These are phyloP conservation scores for Kregervanrija pseudodelftensis DNA, from an alignment of 805 yeast genomes.

Conservation along the genomic window DNA sequence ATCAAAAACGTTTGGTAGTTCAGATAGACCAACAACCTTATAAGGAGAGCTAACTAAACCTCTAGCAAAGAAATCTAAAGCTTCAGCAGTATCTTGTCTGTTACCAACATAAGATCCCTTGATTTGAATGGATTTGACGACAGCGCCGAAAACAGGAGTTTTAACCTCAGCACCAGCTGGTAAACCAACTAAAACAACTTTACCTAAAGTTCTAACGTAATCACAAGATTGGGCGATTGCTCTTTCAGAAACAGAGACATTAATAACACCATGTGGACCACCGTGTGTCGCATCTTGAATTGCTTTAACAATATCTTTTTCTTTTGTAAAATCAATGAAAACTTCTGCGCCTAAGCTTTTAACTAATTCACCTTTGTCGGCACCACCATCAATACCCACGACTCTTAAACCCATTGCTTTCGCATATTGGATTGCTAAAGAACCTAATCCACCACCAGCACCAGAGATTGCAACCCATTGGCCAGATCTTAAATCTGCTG, in stretches of 20 bases:
- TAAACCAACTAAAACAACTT: conserved; percentile 58
- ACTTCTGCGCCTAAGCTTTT: conserved; percentile 56
- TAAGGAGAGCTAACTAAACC: conserved; percentile 61
- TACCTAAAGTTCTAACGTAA: conserved; percentile 53
- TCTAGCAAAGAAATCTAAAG: conserved; percentile 61
- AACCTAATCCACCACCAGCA: conserved; percentile 79
- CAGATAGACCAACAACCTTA: conserved; percentile 68
- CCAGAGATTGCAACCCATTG: conserved; percentile 73
- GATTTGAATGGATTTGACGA: conserved; percentile 63
- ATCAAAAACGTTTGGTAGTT: conserved; percentile 59
- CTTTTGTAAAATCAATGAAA: conserved; percentile 45
- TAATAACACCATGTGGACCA: conserved; percentile 62
- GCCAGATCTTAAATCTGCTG: conserved; percentile 65
- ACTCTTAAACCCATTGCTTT: conserved; percentile 69
- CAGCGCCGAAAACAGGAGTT: conserved; percentile 66
- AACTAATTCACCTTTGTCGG: conserved; percentile 49
- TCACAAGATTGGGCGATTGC: conserved; percentile 51
- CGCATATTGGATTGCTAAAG: conserved; percentile 70
- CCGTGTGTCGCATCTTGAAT: conserved; percentile 38
- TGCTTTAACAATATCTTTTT: conserved; percentile 35
- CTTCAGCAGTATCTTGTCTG: conserved; percentile 80
- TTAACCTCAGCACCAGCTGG: conserved; percentile 73
- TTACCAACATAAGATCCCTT: conserved; percentile 85
- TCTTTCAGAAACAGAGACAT: conserved; percentile 49
- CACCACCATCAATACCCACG: conserved; percentile 70